Conservation (phyloP, 2,329 filamentous ascomycete species). For the Trichoderma simmonsii region DNA sequence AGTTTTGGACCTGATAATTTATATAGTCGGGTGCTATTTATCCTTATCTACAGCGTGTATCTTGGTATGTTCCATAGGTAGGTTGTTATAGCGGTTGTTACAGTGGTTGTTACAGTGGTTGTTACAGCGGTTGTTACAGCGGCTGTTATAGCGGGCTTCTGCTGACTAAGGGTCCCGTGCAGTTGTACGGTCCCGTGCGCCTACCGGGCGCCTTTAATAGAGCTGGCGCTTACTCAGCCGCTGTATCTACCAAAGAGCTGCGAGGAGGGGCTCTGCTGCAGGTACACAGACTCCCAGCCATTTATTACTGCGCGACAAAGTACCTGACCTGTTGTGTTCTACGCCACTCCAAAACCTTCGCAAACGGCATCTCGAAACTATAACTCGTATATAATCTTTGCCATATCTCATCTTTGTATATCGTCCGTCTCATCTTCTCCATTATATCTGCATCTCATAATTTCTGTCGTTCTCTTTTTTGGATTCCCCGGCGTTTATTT, state of each 20-base stretch:
- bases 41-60: too few species aligned
- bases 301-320: neutral
- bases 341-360: conserved; percentile 2
- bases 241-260: neutral
- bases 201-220: neutral
- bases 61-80: too few species aligned
- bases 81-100: too few species aligned
- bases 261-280: neutral
- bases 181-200: too few species aligned
- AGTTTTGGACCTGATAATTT: too few species aligned
- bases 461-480: neutral
- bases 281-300: neutral
- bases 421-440: neutral
- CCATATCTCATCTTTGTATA: neutral
- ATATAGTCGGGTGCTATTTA: too few species aligned
- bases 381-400: neutral
- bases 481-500: neutral
- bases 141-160: too few species aligned
- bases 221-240: neutral
- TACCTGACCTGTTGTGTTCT: neutral
- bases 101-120: too few species aligned
- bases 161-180: too few species aligned
- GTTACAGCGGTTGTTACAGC: too few species aligned
- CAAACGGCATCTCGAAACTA: neutral
- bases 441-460: neutral